Evolutionary conservation across 208 protist species (phyloP).

Genomic region (Sergeia podlipaevii): DNA sequence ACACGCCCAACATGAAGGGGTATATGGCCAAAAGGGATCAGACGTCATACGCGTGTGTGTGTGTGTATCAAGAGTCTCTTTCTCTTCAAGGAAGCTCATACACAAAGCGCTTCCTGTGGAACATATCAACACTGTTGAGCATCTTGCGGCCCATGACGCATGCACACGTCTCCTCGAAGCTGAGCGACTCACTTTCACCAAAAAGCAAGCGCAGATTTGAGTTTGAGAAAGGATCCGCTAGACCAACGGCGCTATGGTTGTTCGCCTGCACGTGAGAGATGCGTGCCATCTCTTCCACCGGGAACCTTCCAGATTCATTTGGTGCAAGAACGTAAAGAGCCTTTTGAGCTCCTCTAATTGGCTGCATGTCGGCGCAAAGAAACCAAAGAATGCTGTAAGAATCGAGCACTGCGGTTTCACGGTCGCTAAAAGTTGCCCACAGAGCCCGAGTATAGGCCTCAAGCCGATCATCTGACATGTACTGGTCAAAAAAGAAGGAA

Average conservation of each 20-base stretch:
- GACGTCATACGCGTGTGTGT: too few species aligned
- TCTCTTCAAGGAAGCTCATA: not conserved
- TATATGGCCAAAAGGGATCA: too few species aligned
- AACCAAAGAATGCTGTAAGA: slow-evolving; percentile 55
- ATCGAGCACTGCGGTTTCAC: slow-evolving; percentile 30
- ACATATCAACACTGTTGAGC: slow-evolving; percentile 68
- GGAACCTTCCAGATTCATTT: slow-evolving; percentile 19
- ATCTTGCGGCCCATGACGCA: slow-evolving; percentile 70
- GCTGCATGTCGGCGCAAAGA: slow-evolving; percentile 77
- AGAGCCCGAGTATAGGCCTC: slow-evolving; percentile 56
- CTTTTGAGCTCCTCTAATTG: slow-evolving; percentile 81
- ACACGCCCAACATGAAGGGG: too few species aligned
- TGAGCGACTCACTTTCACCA: slow-evolving; percentile 17
- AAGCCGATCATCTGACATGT: slow-evolving; percentile 36
- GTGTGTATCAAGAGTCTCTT: not conserved
- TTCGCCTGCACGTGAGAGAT: slow-evolving; percentile 67
- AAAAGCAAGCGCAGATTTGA: slow-evolving; percentile 60
- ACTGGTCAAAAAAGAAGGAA: slow-evolving; percentile 61
- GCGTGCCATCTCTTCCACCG: slow-evolving; percentile 19
- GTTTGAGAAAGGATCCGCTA: slow-evolving; percentile 50
- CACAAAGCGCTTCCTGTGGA: slow-evolving; percentile 61
- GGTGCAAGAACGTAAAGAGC: slow-evolving; percentile 50
- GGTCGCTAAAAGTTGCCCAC: slow-evolving; percentile 66
- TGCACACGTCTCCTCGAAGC: slow-evolving; percentile 62
- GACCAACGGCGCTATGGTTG: slow-evolving; percentile 42